phyloP scores from a whole-genome alignment of 805 yeast genomes.

The Clavispora vitiphila region DNA sequence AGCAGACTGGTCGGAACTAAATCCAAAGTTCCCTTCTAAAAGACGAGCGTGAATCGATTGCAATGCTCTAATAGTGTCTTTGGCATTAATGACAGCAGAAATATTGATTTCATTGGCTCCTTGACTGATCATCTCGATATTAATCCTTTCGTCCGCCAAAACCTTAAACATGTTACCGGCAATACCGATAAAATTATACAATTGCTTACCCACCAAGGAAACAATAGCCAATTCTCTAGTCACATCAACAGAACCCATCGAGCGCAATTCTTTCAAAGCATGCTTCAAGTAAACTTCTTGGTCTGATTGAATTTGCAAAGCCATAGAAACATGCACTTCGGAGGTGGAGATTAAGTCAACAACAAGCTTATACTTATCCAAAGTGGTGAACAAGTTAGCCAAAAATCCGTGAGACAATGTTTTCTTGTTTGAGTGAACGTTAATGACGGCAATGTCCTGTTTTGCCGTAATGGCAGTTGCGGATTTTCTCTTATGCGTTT shows the following conservation, averaged over 20 bases:
- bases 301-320: constrained; percentile 69
- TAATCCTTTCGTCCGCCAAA: constrained; percentile 83
- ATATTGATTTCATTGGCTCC: constrained; percentile 98
- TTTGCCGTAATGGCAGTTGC: constrained; percentile 97
- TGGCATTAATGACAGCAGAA: constrained; percentile 85
- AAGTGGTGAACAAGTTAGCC: constrained; percentile 81
- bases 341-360: constrained; percentile 96
- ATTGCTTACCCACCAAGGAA: constrained; percentile 92
- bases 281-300: constrained; percentile 59
- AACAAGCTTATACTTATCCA: constrained; percentile 79
- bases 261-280: constrained; percentile 74
- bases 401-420: constrained; percentile 91
- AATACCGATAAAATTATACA: constrained; percentile 94
- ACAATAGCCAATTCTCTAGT: constrained; percentile 86
- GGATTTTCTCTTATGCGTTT: constrained; percentile 49
- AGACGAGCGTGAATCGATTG: constrained; percentile 77
- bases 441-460: constrained; percentile 84
- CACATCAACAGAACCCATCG: constrained; percentile 84
- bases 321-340: constrained; percentile 98
- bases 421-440: constrained; percentile 90
- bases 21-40: constrained; percentile 42
- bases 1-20: constrained; percentile 12
- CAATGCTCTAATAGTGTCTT: constrained; percentile 79
- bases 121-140: constrained; percentile 97
- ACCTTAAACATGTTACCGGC: constrained; percentile 97